Evolutionary conservation across 2,329 filamentous ascomycete species (phyloP).

Genomic region (Xylogone sp.): DNA sequence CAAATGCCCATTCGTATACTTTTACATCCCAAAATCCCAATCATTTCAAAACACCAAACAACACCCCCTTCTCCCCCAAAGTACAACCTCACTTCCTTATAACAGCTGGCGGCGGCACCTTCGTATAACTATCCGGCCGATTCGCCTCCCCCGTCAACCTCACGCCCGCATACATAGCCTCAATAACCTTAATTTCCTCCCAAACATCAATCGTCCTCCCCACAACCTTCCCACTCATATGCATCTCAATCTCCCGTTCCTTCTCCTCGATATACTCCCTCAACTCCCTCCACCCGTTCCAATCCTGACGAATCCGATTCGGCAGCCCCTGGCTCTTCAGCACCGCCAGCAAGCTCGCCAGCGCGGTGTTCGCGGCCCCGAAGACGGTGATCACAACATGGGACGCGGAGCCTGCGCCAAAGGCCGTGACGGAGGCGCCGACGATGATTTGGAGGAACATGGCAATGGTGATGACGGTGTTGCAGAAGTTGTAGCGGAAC

Average conservation of each 20-base stretch:
- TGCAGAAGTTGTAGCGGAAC: slow-evolving; percentile 29
- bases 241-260: slow-evolving; percentile 34
- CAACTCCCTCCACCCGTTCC: slow-evolving; percentile 37
- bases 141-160: slow-evolving; percentile 39
- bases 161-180: slow-evolving; percentile 37
- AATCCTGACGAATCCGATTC: slow-evolving; percentile 38
- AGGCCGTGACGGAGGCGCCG: slow-evolving; percentile 39
- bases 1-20: too few relatives aligned
- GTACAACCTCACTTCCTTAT: background rate
- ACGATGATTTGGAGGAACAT: slow-evolving; percentile 42
- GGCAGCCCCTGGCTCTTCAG: slow-evolving; percentile 44
- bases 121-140: slow-evolving; percentile 34
- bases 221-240: slow-evolving; percentile 40
- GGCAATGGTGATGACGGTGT: slow-evolving; percentile 34
- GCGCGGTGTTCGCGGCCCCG: slow-evolving; percentile 56
- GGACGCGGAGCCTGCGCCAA: slow-evolving; percentile 40
- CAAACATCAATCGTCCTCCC: slow-evolving; percentile 26
- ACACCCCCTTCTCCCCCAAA: too few relatives aligned
- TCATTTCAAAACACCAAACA: too few relatives aligned
- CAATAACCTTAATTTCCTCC: slow-evolving; percentile 10
- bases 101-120: slow-evolving; percentile 8
- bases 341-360: slow-evolving; percentile 56
- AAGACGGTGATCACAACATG: slow-evolving; percentile 52
- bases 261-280: slow-evolving; percentile 50
- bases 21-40: too few relatives aligned